Percentiles rank a stretch among this genome's conserved stretches.
phyloP scores from a whole-genome alignment of 805 yeast genomes.

The Metschnikowia koreensis region DNA sequence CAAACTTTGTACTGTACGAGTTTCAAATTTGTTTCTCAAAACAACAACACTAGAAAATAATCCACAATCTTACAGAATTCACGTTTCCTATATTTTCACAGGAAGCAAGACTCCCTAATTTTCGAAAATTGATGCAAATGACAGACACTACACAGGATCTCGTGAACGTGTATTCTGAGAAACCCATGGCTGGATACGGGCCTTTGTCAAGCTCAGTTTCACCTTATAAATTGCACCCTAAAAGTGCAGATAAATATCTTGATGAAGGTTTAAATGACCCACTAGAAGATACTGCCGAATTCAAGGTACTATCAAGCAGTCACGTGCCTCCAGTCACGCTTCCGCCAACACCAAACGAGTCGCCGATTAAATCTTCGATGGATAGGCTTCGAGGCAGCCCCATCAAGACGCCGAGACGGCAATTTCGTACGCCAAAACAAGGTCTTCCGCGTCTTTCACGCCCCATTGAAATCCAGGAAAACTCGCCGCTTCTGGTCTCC shows the following conservation, averaged over 20 bases:
- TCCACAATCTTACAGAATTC: no score
- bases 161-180: slow-evolving; percentile 9
- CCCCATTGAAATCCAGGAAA: neutral
- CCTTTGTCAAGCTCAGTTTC: neutral
- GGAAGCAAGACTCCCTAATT: no score
- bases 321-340: neutral
- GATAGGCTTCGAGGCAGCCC: slow-evolving; percentile 16
- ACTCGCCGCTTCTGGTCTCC: slow-evolving; percentile 1
- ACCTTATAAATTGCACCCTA: slow-evolving; percentile 1
- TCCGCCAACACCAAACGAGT: slow-evolving; percentile 12
- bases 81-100: no score
- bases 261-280: slow-evolving; percentile 7
- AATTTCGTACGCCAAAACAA: neutral
- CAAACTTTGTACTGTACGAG: neutral
- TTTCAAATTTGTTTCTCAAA: neutral
- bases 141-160: slow-evolving; percentile 16
- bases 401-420: slow-evolving; percentile 10
- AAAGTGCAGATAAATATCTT: slow-evolving; percentile 6
- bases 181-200: neutral
- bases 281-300: slow-evolving; percentile 5
- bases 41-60: neutral
- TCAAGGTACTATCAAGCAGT: no score
- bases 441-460: neutral
- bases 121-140: neutral
- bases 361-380: slow-evolving; percentile 11